Conservation (phyloP, 768 basidiomycete genomes). For the Pulveroboletus sp. region DNA sequence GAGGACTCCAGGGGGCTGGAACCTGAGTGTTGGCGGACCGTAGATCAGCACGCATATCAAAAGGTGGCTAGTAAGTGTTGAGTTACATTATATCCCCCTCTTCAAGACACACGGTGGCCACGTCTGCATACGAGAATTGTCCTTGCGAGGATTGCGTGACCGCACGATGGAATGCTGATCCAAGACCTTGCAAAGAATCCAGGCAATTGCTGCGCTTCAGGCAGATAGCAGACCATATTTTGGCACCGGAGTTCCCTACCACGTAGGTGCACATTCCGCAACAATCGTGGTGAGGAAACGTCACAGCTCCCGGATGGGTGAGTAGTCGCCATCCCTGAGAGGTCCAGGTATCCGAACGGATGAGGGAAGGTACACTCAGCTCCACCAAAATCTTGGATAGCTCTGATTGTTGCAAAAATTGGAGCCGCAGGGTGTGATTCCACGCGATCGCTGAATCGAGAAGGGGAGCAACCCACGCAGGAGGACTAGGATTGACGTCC, state of each 20-base stretch:
- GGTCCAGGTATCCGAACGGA: neutral
- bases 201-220: neutral
- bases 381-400: neutral
- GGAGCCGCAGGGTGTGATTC: neutral
- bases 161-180: neutral
- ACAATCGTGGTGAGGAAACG: neutral
- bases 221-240: neutral
- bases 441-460: slow-evolving; percentile 2
- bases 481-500: neutral
- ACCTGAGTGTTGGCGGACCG: too few species aligned
- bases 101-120: slow-evolving; percentile 3
- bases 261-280: slow-evolving; percentile 1
- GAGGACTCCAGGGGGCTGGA: neutral
- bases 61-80: neutral
- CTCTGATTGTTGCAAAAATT: neutral
- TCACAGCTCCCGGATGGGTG: neutral
- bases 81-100: slow-evolving; percentile 1
- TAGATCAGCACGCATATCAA: neutral
- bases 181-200: neutral
- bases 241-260: neutral
- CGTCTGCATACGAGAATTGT: neutral
- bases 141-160: neutral
- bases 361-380: neutral
- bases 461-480: neutral
- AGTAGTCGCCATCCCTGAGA: slow-evolving; percentile 2